Percentiles rank a stretch among this genome's conserved stretches.
Conservation (phyloP, 805 yeast genomes). For the Allodekkera sacchari region DNA sequence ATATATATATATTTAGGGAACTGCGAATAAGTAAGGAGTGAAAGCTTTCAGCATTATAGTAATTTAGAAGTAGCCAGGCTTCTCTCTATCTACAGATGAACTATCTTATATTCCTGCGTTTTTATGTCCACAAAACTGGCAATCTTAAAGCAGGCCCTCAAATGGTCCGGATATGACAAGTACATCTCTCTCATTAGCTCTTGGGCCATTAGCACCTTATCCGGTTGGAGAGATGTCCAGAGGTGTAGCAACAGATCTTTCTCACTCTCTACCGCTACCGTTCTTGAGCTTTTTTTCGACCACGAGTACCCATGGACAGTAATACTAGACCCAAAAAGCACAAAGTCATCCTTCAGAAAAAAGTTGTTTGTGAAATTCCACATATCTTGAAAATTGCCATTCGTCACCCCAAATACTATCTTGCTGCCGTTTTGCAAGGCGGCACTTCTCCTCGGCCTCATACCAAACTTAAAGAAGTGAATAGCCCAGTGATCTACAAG, state of each 20-base stretch:
- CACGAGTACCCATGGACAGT: no score
- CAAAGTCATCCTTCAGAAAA: neutral
- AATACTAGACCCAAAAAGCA: no score
- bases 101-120: no score
- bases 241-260: neutral
- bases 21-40: no score
- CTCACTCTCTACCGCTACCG: neutral
- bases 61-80: no score
- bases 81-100: no score
- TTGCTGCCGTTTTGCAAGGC: neutral
- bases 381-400: neutral
- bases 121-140: no score
- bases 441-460: neutral
- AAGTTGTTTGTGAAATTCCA: conserved; percentile 1
- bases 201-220: neutral
- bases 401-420: neutral
- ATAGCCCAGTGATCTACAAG: neutral
- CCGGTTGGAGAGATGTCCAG: neutral
- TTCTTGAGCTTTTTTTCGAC: neutral
- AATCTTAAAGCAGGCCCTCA: neutral
- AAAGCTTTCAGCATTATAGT: no score
- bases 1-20: no score
- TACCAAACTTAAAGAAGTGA: conserved; percentile 1
- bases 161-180: neutral
- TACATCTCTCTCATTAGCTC: neutral